A percentile compares a stretch with the other conserved stretches of the same genome.
Evolutionary conservation across 768 basidiomycete genomes (phyloP).

Genomic region (Lactarius indigo): DNA sequence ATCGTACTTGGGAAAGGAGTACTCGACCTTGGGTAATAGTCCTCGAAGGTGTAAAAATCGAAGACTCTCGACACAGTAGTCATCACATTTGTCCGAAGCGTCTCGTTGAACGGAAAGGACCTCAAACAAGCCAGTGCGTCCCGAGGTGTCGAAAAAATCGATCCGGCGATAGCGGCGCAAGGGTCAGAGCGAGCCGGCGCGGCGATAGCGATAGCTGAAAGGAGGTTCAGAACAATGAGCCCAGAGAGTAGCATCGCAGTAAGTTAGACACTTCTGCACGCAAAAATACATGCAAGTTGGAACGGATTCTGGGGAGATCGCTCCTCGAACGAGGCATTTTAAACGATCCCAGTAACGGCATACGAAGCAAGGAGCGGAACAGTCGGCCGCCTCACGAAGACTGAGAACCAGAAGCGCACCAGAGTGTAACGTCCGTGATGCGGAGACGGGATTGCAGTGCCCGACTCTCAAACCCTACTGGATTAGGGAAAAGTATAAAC

Average conservation of each 20-base stretch:
- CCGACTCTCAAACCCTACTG: neutral
- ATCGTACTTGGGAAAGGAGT: constrained; percentile 41
- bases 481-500: constrained; percentile 15
- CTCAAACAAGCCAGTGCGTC: constrained; percentile 25
- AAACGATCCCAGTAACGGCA: constrained; percentile 7
- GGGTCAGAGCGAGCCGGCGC: neutral
- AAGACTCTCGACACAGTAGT: constrained; percentile 33
- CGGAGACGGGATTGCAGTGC: neutral
- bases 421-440: neutral
- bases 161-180: constrained; percentile 15
- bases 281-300: neutral
- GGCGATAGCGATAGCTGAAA: neutral
- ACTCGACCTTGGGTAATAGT: constrained; percentile 36
- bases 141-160: neutral
- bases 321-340: neutral
- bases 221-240: neutral
- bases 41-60: constrained; percentile 41
- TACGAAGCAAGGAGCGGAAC: neutral
- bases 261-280: neutral
- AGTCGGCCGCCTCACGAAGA: neutral
- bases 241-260: constrained; percentile 1
- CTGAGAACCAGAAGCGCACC: neutral
- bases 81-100: constrained; percentile 36
- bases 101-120: constrained; percentile 41
- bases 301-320: constrained; percentile 1